These are phyloP conservation scores for Ceratocystis destructans DNA, from an alignment of 2,329 filamentous ascomycete species.

Conservation along the genomic window DNA sequence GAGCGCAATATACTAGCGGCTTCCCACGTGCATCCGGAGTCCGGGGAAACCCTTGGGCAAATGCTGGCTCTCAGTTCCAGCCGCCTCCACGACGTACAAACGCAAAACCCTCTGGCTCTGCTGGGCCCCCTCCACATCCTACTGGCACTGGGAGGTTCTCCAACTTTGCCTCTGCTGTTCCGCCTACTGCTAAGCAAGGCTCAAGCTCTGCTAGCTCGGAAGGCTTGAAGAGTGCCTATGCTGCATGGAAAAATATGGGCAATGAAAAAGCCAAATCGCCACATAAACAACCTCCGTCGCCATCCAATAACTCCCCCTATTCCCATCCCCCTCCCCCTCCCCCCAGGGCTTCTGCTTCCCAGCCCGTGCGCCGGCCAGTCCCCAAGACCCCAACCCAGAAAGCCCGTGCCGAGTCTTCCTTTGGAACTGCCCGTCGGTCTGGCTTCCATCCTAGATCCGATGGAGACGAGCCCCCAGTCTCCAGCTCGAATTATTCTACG, in stretches of 20 bases:
- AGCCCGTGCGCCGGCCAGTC: constrained; percentile 28
- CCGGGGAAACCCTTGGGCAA: constrained; percentile 43
- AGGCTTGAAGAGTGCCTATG: constrained; percentile 30
- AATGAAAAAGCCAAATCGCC: constrained; percentile 10
- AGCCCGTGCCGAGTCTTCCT: constrained; percentile 41
- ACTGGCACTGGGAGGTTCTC: constrained; percentile 21
- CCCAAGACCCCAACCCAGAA: constrained; percentile 40
- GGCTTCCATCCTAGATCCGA: constrained; percentile 40
- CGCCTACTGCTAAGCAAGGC: constrained; percentile 32
- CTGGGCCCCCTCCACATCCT: neutral
- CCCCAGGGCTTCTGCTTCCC: constrained; percentile 25
- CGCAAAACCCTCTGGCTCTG: constrained; percentile 11
- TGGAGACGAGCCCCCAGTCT: constrained; percentile 41
- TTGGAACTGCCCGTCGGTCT: constrained; percentile 32
- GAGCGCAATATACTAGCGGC: constrained; percentile 23
- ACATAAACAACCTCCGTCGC: constrained; percentile 3
- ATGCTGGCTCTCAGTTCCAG: constrained; percentile 36
- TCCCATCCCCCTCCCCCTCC: constrained; percentile 24
- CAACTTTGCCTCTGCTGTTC: constrained; percentile 30
- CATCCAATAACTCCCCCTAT: constrained; percentile 23
- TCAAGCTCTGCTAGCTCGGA: constrained; percentile 26
- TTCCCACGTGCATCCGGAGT: constrained; percentile 41
- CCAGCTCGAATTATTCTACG: constrained; percentile 38
- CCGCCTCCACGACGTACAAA: constrained; percentile 35
- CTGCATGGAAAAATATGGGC: constrained; percentile 34